Evolutionary conservation across 108 stramenopile genomes (phyloP).

Genomic region (Nitzschia inconspicua): DNA sequence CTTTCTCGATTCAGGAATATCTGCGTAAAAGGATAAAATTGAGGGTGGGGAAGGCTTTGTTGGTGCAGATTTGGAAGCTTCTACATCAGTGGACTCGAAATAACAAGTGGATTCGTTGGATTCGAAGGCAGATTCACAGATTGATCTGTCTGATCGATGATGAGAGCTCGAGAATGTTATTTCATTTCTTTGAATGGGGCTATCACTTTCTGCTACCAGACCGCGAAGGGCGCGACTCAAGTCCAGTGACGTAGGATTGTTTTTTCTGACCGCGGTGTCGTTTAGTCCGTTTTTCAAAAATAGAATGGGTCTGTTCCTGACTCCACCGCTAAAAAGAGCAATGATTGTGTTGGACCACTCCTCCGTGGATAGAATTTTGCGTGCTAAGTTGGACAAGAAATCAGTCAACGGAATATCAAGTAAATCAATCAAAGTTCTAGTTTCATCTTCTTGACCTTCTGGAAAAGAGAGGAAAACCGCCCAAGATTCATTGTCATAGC

Average conservation of each 20-base stretch:
- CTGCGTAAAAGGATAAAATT: slow-evolving; percentile 51
- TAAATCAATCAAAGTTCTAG: slow-evolving; percentile 18
- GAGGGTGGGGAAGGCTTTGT: slow-evolving; percentile 26
- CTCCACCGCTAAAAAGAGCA: slow-evolving; percentile 7
- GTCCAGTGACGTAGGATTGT: slow-evolving; percentile 34
- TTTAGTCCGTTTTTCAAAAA: slow-evolving; percentile 10
- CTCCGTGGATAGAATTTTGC: neutral
- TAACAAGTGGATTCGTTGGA: no score
- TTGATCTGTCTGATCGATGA: no score
- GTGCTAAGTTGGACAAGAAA: neutral
- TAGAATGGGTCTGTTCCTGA: neutral
- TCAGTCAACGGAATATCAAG: slow-evolving; percentile 25
- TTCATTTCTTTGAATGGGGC: no score
- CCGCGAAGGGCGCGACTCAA: slow-evolving; percentile 21
- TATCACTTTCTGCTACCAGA: no score
- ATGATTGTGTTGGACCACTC: slow-evolving; percentile 10
- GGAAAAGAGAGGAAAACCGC: slow-evolving; percentile 47
- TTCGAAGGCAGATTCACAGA: no score
- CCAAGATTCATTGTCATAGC: slow-evolving; percentile 24
- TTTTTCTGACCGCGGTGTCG: neutral
- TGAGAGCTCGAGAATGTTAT: no score
- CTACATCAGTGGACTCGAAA: no score
- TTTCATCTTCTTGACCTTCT: slow-evolving; percentile 54
- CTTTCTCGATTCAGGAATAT: slow-evolving; percentile 39
- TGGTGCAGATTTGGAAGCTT: neutral